phyloP scores from a whole-genome alignment of 2,329 filamentous ascomycete genomes.

The Clarireedia sp. region DNA sequence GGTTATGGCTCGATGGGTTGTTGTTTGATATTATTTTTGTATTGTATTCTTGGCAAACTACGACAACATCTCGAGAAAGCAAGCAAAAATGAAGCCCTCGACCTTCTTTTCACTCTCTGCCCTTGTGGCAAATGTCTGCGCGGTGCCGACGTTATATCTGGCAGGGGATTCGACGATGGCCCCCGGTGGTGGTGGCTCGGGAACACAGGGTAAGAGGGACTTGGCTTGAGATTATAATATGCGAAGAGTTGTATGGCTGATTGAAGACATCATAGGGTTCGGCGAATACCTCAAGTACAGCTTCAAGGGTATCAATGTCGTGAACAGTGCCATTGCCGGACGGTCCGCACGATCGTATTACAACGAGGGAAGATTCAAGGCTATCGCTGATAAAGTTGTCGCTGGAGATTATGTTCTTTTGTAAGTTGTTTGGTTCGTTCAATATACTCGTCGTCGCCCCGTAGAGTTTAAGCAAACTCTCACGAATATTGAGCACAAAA shows the following conservation, averaged over 20 bases:
- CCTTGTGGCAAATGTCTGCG: constrained; percentile 2
- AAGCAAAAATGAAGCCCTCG: too few species aligned
- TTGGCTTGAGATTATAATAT: too few species aligned
- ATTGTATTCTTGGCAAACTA: too few species aligned
- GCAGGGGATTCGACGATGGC: constrained; percentile 58
- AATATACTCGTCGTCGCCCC: too few species aligned
- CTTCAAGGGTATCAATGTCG: constrained; percentile 38
- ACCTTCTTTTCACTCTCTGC: background rate
- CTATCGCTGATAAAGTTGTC: constrained; percentile 39
- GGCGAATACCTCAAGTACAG: constrained; percentile 50
- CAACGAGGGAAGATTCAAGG: constrained; percentile 55
- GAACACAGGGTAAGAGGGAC: constrained; percentile 33
- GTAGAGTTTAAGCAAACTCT: too few species aligned
- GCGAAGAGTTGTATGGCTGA: background rate
- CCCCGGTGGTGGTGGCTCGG: constrained; percentile 35
- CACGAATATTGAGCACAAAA: too few species aligned
- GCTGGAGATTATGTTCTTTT: constrained; percentile 44
- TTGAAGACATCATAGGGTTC: constrained; percentile 42
- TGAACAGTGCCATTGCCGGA: constrained; percentile 59
- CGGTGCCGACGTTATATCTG: constrained; percentile 40
- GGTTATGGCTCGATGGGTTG: too few species aligned
- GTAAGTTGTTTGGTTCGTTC: background rate
- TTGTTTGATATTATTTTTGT: too few species aligned
- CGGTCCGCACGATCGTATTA: constrained; percentile 60
- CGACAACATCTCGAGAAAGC: too few species aligned